Evolutionary conservation across 164 flowering plant species (phyloP), one percentile per base, ranked within the genome.

Genomic region (Pachysandra terminalis): DNA sequence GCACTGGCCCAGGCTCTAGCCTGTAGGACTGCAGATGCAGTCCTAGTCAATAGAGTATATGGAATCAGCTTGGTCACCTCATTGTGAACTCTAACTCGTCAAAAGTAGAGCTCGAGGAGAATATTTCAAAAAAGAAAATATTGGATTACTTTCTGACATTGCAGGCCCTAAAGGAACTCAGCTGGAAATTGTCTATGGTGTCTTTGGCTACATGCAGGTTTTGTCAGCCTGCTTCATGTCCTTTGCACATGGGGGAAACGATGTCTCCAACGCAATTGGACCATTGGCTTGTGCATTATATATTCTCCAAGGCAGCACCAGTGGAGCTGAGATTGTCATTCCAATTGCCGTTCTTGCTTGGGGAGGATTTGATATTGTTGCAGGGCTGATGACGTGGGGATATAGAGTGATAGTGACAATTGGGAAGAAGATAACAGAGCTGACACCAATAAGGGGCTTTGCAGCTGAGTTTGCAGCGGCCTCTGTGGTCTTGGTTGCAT

Each of bases 381-480:
- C 90, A 6, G 94, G 94, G 52, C 83, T 88, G 9, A 83, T 45
- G 75, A 84, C 86, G 79, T 88, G 94, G 94, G 94, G 94, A 0
- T 86, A 88, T 45, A 79, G 99, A 68, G 99, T 96, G 54, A 96
- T 96, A 40, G 90, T 97, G 16, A 96, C 98, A 14, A 96, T 86
- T 63, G 94, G 94, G 63, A 86, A 86, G 74, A 88, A 88, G 77
- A 88, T 88, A 14, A 88, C 94, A 17, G 94, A 88, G 62, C 74
- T 88, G 2, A 86, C 94, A 23, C 94, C 94, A 3, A 88, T 90
- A 0, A 77, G 99, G 70, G 89, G 97, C 19, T 86, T 96, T 70
- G 99, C 99, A 52, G 98, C 97, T 0, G 99, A 96, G 88, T 96
- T 96, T 78, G 98, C 99, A 14, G 99, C 99, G 23, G 99, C 99